Base-by-base conservation (phyloP, 192 early-diverging fungal species). In the Rhizophagus prolifer region DNA sequence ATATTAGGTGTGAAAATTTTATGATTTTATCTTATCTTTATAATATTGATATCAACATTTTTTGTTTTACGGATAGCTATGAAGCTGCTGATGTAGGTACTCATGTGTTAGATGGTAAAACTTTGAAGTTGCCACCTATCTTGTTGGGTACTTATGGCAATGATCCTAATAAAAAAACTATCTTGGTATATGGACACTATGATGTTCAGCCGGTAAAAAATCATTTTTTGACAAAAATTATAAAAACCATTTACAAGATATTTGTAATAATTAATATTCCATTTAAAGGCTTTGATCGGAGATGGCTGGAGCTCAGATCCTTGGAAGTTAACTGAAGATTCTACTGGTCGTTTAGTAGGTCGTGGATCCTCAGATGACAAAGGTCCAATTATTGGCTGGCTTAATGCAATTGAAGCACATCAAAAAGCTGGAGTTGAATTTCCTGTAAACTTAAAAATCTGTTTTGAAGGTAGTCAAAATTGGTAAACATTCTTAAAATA, bases 301-400 rank as follows among this genome's bases (percentile, higher is more conserved):
- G 93, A 95, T 79, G 93, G 96, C 5, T 99, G 97, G 97, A 90
- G 85, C 75, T 92, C 91, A 21, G 94, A 98, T 78, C 97, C 97
- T 41, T 99, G 94, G 79, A 90, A 88, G 50, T 83, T 99, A 77
- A 84, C 91, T 9, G 96, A 98, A 86, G 92, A 92, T 76, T 90
- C 90, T 58, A 86, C 95, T 77, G 92, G 93, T 44, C 88, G 92
- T 36, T 85, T 99, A 75, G 86, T 93, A 59, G 97, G 96, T 47
- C 93, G 97, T 82, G 97, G 97, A 30, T 87, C 93, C 58, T 94
- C 94, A 9, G 97, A 99, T 84, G 97, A 99, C 89, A 99, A 99
- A 86, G 97, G 93, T 68, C 97, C 97, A 61, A 91, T 99, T n/a
- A 90, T 99, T 69, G 93, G 93, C 3, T 99, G 97, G 97, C 86